These are phyloP conservation scores for Zasmidium angulare DNA, from an alignment of 2,329 filamentous ascomycete genomes.

Conservation along the genomic window DNA sequence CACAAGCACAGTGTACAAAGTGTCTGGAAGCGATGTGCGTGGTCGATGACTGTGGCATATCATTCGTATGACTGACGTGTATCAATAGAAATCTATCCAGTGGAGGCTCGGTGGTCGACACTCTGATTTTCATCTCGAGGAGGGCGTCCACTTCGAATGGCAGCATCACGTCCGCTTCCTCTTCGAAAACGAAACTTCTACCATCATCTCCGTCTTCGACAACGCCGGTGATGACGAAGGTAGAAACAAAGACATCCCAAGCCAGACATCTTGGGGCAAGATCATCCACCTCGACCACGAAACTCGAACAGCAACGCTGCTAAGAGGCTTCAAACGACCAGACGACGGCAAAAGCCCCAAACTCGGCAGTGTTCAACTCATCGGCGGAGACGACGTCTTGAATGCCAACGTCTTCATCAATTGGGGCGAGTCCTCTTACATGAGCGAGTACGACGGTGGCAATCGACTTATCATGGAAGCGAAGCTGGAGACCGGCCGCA, in stretches of 20 bases:
- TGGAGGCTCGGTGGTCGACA: constrained; percentile 53
- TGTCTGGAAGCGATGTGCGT: constrained; percentile 39
- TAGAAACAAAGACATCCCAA: constrained; percentile 2
- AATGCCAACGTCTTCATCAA: constrained; percentile 46
- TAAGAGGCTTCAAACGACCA: constrained; percentile 11
- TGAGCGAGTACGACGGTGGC: constrained; percentile 5
- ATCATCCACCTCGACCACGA: constrained; percentile 11
- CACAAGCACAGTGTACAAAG: constrained; percentile 43
- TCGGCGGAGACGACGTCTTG: constrained; percentile 8
- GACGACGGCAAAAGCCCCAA: constrained; percentile 5
- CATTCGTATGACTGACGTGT: background rate
- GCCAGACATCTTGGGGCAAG: constrained; percentile 5
- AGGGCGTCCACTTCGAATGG: constrained; percentile 27
- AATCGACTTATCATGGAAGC: constrained; percentile 9
- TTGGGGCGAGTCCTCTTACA: constrained; percentile 42
- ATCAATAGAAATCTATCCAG: constrained; percentile 40
- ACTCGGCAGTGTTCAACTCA: constrained; percentile 10
- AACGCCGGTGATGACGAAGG: constrained; percentile 34
- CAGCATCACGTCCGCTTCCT: constrained; percentile 11
- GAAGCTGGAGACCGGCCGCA: constrained; percentile 33
- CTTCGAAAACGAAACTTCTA: constrained; percentile 5
- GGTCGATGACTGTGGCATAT: background rate
- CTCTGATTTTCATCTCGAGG: constrained; percentile 42
- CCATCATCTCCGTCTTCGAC: constrained; percentile 39
- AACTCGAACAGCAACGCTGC: constrained; percentile 11